Evolutionary conservation across 2,329 filamentous ascomycete species (phyloP).

Genomic region (Phyllosticta citribraziliensis): DNA sequence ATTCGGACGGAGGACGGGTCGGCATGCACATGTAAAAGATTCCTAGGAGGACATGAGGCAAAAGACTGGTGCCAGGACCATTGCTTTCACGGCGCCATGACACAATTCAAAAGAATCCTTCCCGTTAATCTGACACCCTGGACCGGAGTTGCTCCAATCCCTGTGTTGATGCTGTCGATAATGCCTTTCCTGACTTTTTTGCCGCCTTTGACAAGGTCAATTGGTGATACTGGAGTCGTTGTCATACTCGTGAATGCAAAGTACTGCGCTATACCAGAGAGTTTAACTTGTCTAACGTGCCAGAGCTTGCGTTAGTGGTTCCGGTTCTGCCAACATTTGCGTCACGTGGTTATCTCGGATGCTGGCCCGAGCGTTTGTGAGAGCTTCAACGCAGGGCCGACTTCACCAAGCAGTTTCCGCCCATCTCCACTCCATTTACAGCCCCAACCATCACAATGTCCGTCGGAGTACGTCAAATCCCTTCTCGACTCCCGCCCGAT

Average conservation of each 20-base stretch:
- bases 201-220: neutral
- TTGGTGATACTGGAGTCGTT: neutral
- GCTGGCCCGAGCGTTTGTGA: conserved; percentile 6
- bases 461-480: conserved; percentile 30
- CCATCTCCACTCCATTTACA: conserved; percentile 25
- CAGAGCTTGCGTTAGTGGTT: neutral
- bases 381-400: conserved; percentile 11
- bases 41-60: conserved; percentile 2
- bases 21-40: conserved; percentile 7
- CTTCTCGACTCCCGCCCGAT: conserved; percentile 11
- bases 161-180: neutral
- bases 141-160: neutral
- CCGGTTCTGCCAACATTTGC: neutral
- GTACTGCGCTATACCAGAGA: neutral
- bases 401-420: conserved; percentile 36
- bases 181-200: neutral
- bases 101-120: conserved; percentile 11
- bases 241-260: neutral
- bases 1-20: conserved; percentile 7
- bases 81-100: conserved; percentile 6
- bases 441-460: conserved; percentile 34
- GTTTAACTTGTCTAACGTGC: neutral
- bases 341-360: conserved; percentile 2
- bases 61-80: conserved; percentile 4
- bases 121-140: neutral